A percentile compares a stretch with the other conserved stretches of the same genome.
Conservation (phyloP, 257 asterid genomes). For the Parsonsia alboflavescens region DNA sequence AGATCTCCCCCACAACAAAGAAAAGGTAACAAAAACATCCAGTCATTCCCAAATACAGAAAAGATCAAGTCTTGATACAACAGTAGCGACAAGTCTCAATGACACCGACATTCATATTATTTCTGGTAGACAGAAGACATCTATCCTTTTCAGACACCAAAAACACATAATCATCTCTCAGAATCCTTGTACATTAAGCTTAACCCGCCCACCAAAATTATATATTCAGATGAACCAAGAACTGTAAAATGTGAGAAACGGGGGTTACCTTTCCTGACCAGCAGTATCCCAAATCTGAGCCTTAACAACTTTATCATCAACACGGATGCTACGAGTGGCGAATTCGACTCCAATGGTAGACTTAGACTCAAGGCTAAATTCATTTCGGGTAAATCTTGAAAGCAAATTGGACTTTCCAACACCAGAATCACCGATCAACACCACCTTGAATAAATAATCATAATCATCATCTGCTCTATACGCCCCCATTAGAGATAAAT, state of each 20-base stretch:
- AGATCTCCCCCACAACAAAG: slow-evolving; percentile 19
- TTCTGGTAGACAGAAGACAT: background rate
- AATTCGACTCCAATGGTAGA: slow-evolving; percentile 59
- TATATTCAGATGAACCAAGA: background rate
- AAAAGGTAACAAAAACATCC: background rate
- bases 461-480: slow-evolving; percentile 35
- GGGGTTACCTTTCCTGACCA: slow-evolving; percentile 47
- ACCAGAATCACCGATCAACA: slow-evolving; percentile 13
- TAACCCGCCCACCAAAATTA: background rate
- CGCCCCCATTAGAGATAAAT: slow-evolving; percentile 36
- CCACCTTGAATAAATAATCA: slow-evolving; percentile 17
- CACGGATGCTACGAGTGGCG: slow-evolving; percentile 53
- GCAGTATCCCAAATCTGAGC: slow-evolving; percentile 75
- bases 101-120: background rate
- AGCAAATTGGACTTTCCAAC: slow-evolving; percentile 24
- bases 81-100: background rate
- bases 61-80: background rate
- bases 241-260: background rate
- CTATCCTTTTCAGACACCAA: background rate
- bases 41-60: background rate
- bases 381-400: slow-evolving; percentile 55
- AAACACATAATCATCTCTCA: background rate
- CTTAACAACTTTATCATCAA: slow-evolving; percentile 53
- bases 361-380: slow-evolving; percentile 57
- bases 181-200: background rate